Base-by-base conservation (phyloP, 192 early-diverging fungal genomes). In the Rhizoclosmatium sp. region DNA sequence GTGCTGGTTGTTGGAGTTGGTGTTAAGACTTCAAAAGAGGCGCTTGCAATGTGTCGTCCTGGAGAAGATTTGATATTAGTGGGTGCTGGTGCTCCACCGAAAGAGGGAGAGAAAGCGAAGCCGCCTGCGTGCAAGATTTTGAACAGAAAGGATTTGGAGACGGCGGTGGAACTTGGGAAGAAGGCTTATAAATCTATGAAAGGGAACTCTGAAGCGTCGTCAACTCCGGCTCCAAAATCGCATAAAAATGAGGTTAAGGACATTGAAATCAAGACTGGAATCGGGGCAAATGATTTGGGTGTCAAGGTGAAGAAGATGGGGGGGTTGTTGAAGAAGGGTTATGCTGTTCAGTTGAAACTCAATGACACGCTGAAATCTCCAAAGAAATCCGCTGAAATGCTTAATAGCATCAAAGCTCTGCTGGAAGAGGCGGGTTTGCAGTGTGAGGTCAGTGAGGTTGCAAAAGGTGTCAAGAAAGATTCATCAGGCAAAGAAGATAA, bases 41-140 rank as follows among this genome's bases (percentile, higher is more conserved):
- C 60, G 7, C 41, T 75, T 14, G 44, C 9, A 23, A 2, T 7
- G n/a, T n/a, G 44, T 2, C 10, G n/a, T 10, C 14, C 40, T 4
- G 59, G 60, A 10, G 16, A 60, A n/a, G 72, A 75, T 21, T 44
- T 75, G 5, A 23, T 75, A 7, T 44, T 75, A 2, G 21, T 75
- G 9, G 7, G 31, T 16, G 61, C n/a, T 39, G 21, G 14, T 41
- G 12, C 7, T 16, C 62, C n/a, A 10, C 56, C 56, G 56, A 21
- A 58, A 14, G 65, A 66, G 40, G 41, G 14, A 16, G 46, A 69
- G 2, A 45, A 41, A n/a, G 68, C 31, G 7, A 58, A 14, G 54
- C 70, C 51, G 23, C 72, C 72, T 19, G 72, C 60, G 42, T 60
- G 59, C 72, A 75, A 75, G 40, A 75, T 75, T 46, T 12, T 75